Evolutionary conservation across 768 basidiomycete genomes (phyloP).

Genomic region (Peribolospora kevripleyi): DNA sequence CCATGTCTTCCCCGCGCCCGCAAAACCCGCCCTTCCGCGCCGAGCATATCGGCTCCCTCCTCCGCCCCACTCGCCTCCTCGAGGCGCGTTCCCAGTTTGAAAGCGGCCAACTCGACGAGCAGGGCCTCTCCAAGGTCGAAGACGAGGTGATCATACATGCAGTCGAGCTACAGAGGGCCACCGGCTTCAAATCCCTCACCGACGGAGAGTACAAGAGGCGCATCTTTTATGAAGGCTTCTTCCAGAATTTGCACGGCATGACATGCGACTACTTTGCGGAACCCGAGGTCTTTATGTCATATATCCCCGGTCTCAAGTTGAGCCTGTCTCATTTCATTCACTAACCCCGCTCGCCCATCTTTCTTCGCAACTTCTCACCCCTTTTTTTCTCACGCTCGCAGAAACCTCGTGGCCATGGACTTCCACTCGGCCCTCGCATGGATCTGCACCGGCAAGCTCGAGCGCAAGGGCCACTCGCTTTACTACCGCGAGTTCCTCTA

Average conservation of each 20-base stretch:
- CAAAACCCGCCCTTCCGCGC: conserved; percentile 12
- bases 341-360: no score
- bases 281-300: no score
- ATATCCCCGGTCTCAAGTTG: no score
- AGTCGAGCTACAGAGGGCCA: conserved; percentile 6
- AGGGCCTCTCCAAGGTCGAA: conserved; percentile 11
- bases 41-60: conserved; percentile 15
- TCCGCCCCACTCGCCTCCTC: conserved; percentile 11
- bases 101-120: conserved; percentile 7
- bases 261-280: conserved; percentile 1
- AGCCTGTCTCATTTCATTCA: no score
- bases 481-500: conserved; percentile 11
- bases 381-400: no score
- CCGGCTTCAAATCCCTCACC: conserved; percentile 9
- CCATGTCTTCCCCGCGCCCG: no score
- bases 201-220: conserved; percentile 14
- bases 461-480: conserved; percentile 1
- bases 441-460: conserved; percentile 9
- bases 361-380: no score
- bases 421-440: neutral
- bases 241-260: conserved; percentile 43
- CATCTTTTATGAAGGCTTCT: conserved; percentile 33
- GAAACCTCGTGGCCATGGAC: no score
- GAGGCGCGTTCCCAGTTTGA: conserved; percentile 9
- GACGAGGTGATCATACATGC: conserved; percentile 11